Evolutionary conservation across 1,284 basidiomycete genomes (phyloP).

Genomic region (Gymnopus androsaceus): DNA sequence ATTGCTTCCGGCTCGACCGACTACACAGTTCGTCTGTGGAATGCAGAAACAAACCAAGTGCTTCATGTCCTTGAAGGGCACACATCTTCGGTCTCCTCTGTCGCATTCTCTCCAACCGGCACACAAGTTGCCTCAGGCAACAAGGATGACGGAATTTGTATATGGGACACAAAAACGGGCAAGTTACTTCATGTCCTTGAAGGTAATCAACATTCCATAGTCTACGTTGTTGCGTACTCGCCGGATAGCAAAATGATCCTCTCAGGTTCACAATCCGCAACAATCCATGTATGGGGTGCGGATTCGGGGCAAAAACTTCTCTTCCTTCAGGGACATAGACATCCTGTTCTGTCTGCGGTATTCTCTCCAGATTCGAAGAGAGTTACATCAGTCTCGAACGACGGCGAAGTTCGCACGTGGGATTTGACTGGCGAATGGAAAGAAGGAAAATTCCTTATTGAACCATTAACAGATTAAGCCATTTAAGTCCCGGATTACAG

Average conservation of each 20-base stretch:
- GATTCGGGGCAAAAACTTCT: too few relatives aligned
- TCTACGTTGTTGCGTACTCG: constrained; percentile 20
- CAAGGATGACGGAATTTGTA: constrained; percentile 25
- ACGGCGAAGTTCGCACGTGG: too few relatives aligned
- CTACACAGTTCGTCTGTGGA: neutral
- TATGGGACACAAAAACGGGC: constrained; percentile 21
- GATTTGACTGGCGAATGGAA: too few relatives aligned
- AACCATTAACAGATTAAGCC: too few relatives aligned
- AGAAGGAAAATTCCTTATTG: too few relatives aligned
- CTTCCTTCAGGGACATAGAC: too few relatives aligned
- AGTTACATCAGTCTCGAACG: too few relatives aligned
- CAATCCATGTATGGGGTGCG: neutral
- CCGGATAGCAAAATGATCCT: constrained; percentile 23
- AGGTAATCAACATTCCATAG: constrained; percentile 15
- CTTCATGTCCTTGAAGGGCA: constrained; percentile 11
- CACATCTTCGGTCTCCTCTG: constrained; percentile 16
- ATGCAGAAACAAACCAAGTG: neutral
- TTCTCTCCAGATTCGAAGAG: too few relatives aligned
- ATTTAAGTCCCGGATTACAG: too few relatives aligned
- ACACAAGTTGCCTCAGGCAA: constrained; percentile 28
- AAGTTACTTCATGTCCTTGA: neutral
- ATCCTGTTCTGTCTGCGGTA: too few relatives aligned
- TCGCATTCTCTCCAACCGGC: constrained; percentile 24
- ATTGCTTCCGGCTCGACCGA: constrained; percentile 10
- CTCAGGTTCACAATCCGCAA: constrained; percentile 22